These are phyloP conservation scores for Roridomyces roridus DNA, from an alignment of 768 basidiomycete species.

Conservation along the genomic window DNA sequence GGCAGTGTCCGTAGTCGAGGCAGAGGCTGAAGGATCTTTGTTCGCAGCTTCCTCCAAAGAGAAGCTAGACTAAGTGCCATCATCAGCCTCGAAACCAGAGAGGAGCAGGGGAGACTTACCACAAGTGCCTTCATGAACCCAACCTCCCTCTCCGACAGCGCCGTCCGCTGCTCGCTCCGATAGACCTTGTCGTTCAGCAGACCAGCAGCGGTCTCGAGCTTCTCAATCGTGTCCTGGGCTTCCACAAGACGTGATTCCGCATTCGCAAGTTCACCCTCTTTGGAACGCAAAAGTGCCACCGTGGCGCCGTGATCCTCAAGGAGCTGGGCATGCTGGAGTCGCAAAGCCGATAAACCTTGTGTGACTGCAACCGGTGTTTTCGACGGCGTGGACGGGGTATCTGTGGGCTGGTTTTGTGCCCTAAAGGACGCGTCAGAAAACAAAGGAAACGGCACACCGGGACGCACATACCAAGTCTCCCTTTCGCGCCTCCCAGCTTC, in stretches of 20 bases:
- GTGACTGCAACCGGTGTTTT: slow-evolving; percentile 60
- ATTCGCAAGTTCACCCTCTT: slow-evolving; percentile 57
- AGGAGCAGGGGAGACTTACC: slow-evolving; percentile 44
- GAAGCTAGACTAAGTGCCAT: slow-evolving; percentile 60
- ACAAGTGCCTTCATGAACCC: slow-evolving; percentile 72
- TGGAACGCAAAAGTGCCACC: slow-evolving; percentile 54
- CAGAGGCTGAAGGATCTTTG: too few relatives aligned
- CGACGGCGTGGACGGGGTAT: slow-evolving; percentile 39
- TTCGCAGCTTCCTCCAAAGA: slow-evolving; percentile 61
- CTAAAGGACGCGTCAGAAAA: slow-evolving; percentile 8
- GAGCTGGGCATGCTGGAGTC: slow-evolving; percentile 64
- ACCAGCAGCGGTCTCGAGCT: slow-evolving; percentile 43
- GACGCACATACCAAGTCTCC: slow-evolving; percentile 57
- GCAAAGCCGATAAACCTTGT: slow-evolving; percentile 63
- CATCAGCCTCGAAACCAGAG: background rate
- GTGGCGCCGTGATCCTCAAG: slow-evolving; percentile 73
- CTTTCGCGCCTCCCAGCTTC: slow-evolving; percentile 64
- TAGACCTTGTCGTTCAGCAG: slow-evolving; percentile 43
- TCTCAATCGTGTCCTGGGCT: slow-evolving; percentile 35
- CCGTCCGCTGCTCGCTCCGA: slow-evolving; percentile 36
- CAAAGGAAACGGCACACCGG: background rate
- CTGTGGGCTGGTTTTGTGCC: slow-evolving; percentile 32
- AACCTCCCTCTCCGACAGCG: slow-evolving; percentile 61
- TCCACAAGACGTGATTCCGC: slow-evolving; percentile 44
- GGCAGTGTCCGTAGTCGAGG: slow-evolving; percentile 37